Base-by-base conservation (phyloP, 2,329 filamentous ascomycete species). In the Penicillium freii region DNA sequence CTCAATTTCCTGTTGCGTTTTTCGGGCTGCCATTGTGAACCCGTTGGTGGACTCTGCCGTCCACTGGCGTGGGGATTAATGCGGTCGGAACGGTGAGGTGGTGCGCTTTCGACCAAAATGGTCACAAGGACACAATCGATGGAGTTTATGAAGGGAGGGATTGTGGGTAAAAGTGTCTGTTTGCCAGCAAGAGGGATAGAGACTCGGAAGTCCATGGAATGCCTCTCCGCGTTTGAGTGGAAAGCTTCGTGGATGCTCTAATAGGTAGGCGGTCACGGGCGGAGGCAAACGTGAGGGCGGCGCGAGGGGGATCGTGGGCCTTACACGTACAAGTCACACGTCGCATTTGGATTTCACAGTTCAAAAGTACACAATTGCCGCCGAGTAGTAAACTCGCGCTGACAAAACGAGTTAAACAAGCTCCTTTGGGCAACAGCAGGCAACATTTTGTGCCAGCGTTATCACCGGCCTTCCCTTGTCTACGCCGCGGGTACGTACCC, bases 1-100 rank as follows among this genome's bases (percentile, higher is more conserved):
- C 74, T 99, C 94, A 71, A 97, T 93, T 81, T 99, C 94, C 80
- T 97, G 92, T 77, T 94, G 90, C 69, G 96, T 85, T 83, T 99
- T 99, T 76, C 94, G 87, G 75, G 90, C 90, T 69, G 94, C 91
- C 94, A 99, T 99, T 70, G 76, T 62, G 59, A 60, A 60, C 56
- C 61, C 57, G 62, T 60, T 62, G 46, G 60, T 59, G 69, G 64
- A 67, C 62, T 56, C 61, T 54, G 49, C 56, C 56, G 60, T 64
- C 63, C 63, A 63, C 62, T 57, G 58, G 55, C 51, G 56, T 56
- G 61, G 56, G 54, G 54, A 58, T 61, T 53, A 55, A 57, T 57
- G 48, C 47, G 50, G 60, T 61, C 54, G 47, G 56, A 56, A 44
- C 31, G 59, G 59, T 53, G 45, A 58, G 39, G 54, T 51, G 51